These are phyloP conservation scores for Xylaria sp. DNA, from an alignment of 2,329 filamentous ascomycete species.

Conservation along the genomic window DNA sequence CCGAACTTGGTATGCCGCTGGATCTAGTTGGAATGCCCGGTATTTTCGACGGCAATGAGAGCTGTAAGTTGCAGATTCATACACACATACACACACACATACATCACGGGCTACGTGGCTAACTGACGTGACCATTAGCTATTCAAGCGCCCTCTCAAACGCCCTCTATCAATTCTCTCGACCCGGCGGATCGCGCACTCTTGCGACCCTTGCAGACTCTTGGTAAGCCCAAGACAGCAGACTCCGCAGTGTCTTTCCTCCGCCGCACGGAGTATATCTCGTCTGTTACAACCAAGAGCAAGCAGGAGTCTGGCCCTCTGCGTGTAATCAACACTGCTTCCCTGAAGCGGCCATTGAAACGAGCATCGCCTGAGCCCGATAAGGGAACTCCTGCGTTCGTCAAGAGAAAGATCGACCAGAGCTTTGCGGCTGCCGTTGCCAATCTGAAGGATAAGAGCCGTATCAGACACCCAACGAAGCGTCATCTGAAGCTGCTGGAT, in stretches of 20 bases:
- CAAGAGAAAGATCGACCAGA: slow-evolving; percentile 61
- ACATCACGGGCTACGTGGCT: not conserved
- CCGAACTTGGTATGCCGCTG: slow-evolving; percentile 94
- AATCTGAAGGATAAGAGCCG: slow-evolving; percentile 50
- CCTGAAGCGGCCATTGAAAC: slow-evolving; percentile 40
- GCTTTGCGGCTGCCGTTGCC: slow-evolving; percentile 51
- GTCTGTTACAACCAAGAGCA: slow-evolving; percentile 46
- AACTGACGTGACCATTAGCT: slow-evolving; percentile 45
- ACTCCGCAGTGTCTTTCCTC: slow-evolving; percentile 83
- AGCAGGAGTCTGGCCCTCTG: slow-evolving; percentile 48
- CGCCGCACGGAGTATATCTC: slow-evolving; percentile 95
- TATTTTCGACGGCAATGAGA: slow-evolving; percentile 91
- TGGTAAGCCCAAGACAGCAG: slow-evolving; percentile 73
- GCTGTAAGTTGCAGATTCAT: slow-evolving; percentile 55
- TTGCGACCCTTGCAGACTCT: slow-evolving; percentile 78
- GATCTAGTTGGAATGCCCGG: slow-evolving; percentile 92
- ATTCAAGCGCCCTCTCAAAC: slow-evolving; percentile 73
- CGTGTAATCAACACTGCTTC: slow-evolving; percentile 43
- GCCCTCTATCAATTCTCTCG: slow-evolving; percentile 72
- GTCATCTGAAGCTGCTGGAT: slow-evolving; percentile 53
- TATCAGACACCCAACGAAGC: slow-evolving; percentile 55
- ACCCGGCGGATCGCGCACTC: slow-evolving; percentile 78
- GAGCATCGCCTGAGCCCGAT: slow-evolving; percentile 53
- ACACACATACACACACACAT: not conserved
- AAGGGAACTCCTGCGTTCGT: slow-evolving; percentile 61